phyloP scores from a whole-genome alignment of 768 basidiomycete genomes.

The Dentipellis fragilis region DNA sequence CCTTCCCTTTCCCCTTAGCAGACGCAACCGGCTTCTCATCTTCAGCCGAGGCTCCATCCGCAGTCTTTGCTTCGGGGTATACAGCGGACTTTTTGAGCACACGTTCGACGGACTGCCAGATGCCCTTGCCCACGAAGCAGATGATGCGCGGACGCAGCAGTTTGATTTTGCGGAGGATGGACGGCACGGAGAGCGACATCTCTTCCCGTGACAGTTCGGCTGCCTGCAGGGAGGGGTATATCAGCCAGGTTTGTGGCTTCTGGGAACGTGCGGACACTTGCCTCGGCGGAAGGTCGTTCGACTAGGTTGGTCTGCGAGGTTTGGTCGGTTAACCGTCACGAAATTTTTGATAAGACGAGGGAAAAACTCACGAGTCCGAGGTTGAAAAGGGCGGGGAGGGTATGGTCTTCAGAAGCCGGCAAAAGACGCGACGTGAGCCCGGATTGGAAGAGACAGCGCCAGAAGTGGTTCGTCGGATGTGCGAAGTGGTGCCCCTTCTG shows the following conservation, averaged over 20 bases:
- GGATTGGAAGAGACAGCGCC: conserved; percentile 58
- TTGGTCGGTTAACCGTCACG: not conserved
- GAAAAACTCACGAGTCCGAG: conserved; percentile 51
- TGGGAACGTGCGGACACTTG: conserved; percentile 15
- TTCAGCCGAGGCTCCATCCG: not conserved
- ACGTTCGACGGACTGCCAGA: conserved; percentile 36
- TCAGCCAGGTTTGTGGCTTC: not conserved
- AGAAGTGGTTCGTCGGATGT: conserved; percentile 76
- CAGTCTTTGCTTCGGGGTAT: too few relatives aligned
- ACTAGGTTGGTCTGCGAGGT: conserved; percentile 64
- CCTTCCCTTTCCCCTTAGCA: not conserved
- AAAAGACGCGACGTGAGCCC: conserved; percentile 49
- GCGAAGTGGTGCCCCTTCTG: conserved; percentile 71
- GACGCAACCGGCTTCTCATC: not conserved
- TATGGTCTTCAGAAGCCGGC: conserved; percentile 47
- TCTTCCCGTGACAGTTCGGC: conserved; percentile 45
- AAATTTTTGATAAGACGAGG: not conserved
- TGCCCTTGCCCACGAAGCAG: conserved; percentile 72
- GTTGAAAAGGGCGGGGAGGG: conserved; percentile 45
- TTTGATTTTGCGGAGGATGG: conserved; percentile 49
- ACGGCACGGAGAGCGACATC: conserved; percentile 41
- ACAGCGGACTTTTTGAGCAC: conserved; percentile 21
- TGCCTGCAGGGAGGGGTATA: conserved; percentile 26
- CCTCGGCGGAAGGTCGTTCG: conserved; percentile 57
- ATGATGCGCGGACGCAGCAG: conserved; percentile 51